Evolutionary conservation across 306 rosid genomes (phyloP), one percentile per base, ranked within the genome.

Genomic region (Quillaja saponaria): DNA sequence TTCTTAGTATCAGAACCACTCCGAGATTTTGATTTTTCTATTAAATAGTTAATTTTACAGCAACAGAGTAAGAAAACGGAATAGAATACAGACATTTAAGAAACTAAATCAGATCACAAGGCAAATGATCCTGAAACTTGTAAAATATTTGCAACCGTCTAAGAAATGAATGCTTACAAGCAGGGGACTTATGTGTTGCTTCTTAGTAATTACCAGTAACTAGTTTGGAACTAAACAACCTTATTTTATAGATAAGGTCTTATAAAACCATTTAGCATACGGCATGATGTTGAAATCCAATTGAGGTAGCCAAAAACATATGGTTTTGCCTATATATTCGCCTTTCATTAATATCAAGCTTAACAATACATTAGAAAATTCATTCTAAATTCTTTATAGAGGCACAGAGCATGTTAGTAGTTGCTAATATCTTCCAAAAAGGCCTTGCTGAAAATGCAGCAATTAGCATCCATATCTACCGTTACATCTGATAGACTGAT

Each of bases 11-110:
- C 97, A 11, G 86, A 58, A 55, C 79, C 83, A 75, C 71, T 64
- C 35, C 75, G 72, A 4, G 87, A 80, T 67, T 85, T 94, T n/a
- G 85, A 80, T 81, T 89, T 94, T 25, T 94, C 99, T 94, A 54
- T 49, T 18, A 51, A 71, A 58, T 13, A n/a, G 53, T 17, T 13
- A 10, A 70, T 45, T 66, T 45, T 57, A 54, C 49, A 67, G 59
- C 13, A 57, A 46, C 47, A 59, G 54, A 3, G 5, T 31, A 57
- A 14, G 37, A 34, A 40, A 13, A 1, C 57, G 15, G 45, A 50
- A 45, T 4, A 25, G 31, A 41, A 40, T 34, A 49, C 17, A 21
- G 21, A 45, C 25, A 28, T 8, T 18, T 14, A 40, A 62, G 48
- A 59, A 63, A 63, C 33, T 46, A 39, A 68, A 44, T 42, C 13